These are phyloP conservation scores for Turritis glabra DNA, from an alignment of 345 rosid genomes.

Conservation along the genomic window DNA sequence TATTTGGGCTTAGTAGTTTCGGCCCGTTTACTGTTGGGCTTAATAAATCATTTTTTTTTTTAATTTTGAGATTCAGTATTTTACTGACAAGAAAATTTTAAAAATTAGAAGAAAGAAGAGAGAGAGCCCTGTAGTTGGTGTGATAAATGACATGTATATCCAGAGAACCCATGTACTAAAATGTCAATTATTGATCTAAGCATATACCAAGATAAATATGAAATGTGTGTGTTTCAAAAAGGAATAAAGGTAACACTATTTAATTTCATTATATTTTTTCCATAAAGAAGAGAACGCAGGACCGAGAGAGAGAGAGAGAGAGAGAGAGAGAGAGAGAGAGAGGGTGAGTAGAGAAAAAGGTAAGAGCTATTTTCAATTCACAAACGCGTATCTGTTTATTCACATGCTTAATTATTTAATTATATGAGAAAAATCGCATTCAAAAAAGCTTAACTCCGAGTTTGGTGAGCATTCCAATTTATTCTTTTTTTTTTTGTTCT, in stretches of 20 bases:
- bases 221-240: not conserved
- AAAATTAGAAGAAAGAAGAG: not conserved
- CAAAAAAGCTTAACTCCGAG: not conserved
- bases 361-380: not conserved
- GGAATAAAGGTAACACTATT: not conserved
- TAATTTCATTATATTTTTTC: not conserved
- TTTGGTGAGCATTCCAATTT: conserved; percentile 7
- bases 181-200: conserved; percentile 10
- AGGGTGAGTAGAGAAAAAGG: too few relatives aligned
- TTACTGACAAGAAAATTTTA: not conserved
- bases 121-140: conserved; percentile 9
- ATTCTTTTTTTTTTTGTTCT: not conserved
- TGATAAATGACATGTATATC: too few relatives aligned
- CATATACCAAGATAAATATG: not conserved
- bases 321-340: too few relatives aligned
- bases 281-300: not conserved
- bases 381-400: conserved; percentile 6
- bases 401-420: conserved; percentile 1
- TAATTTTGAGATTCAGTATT: too few relatives aligned
- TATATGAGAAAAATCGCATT: not conserved
- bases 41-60: too few relatives aligned
- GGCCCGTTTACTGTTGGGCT: conserved; percentile 27
- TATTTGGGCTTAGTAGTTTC: not conserved
- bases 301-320: not conserved
- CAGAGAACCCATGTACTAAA: too few relatives aligned